Evolutionary conservation across 2,329 filamentous ascomycete genomes (phyloP).

Genomic region (Mycocentrospora acerina): DNA sequence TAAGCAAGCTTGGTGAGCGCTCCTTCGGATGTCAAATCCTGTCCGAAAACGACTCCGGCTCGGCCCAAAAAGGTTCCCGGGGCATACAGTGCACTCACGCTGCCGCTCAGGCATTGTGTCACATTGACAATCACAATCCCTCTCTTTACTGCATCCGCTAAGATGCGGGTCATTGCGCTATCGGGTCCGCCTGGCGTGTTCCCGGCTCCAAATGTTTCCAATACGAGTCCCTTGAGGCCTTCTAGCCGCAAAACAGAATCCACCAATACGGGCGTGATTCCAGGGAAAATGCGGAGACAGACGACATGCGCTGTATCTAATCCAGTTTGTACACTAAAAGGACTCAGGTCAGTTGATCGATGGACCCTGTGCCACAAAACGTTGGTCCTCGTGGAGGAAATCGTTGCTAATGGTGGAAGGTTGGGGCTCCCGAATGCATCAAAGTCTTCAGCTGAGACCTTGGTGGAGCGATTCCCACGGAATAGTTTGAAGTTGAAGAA

Average conservation of each 20-base stretch:
- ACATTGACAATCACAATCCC: constrained; percentile 88
- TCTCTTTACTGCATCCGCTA: constrained; percentile 73
- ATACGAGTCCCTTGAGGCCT: constrained; percentile 76
- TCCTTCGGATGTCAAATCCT: constrained; percentile 87
- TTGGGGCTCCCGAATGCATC: constrained; percentile 90
- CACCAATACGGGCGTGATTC: constrained; percentile 91
- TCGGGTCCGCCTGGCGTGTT: constrained; percentile 84
- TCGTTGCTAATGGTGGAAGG: constrained; percentile 74
- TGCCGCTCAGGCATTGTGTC: constrained; percentile 72
- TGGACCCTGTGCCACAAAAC: constrained; percentile 79
- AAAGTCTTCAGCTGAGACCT: constrained; percentile 83
- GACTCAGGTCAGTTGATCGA: constrained; percentile 70
- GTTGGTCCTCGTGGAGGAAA: constrained; percentile 77
- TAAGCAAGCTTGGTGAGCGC: constrained; percentile 90
- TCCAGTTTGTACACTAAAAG: constrained; percentile 72
- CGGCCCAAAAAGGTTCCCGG: constrained; percentile 67
- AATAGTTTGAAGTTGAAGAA: constrained; percentile 94
- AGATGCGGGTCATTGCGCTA: constrained; percentile 74
- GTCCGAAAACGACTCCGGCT: constrained; percentile 84
- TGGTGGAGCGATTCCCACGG: constrained; percentile 84
- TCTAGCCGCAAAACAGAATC: constrained; percentile 77
- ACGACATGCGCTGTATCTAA: constrained; percentile 87
- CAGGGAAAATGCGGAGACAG: constrained; percentile 85
- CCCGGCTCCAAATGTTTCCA: constrained; percentile 91
- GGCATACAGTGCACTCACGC: constrained; percentile 45